A percentile compares a stretch with the other conserved stretches of the same genome.
These are phyloP conservation scores for Wickerhamiella dianesei DNA, from an alignment of 805 yeast genomes.

Conservation along the genomic window DNA sequence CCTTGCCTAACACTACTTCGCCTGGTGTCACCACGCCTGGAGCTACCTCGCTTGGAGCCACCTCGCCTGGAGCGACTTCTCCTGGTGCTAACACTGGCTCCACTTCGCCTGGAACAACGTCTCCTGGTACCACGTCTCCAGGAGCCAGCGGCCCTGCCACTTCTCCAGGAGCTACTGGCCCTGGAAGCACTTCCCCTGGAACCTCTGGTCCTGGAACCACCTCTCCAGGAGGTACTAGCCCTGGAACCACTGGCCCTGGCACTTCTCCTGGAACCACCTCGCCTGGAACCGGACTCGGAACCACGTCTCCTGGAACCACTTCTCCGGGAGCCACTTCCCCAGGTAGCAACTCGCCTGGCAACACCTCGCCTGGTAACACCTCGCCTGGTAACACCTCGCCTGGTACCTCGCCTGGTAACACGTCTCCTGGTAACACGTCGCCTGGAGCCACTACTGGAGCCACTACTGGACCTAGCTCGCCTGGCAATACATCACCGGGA, in stretches of 20 bases:
- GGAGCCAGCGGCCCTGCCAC: not conserved
- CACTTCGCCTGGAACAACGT: not conserved
- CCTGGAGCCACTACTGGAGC: slow-evolving; percentile 1
- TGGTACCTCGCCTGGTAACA: not conserved
- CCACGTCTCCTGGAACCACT: not conserved
- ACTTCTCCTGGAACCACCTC: too few species aligned
- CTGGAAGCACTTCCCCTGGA: slow-evolving; percentile 2
- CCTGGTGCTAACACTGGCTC: not conserved
- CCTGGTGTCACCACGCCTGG: slow-evolving; percentile 2
- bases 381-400: not conserved
- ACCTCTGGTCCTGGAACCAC: not conserved
- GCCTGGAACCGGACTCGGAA: slow-evolving; percentile 1
- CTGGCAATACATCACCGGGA: not conserved
- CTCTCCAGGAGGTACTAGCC: not conserved
- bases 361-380: not conserved
- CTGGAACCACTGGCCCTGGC: not conserved
- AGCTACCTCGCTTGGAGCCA: not conserved
- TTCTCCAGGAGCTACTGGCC: not conserved
- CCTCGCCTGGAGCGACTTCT: not conserved
- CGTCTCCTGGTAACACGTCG: slow-evolving; percentile 2
- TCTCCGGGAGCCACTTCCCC: not conserved
- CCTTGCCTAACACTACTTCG: not conserved
- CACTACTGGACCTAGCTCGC: not conserved
- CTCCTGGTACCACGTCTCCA: not conserved
- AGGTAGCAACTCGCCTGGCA: not conserved